These are phyloP conservation scores for Eragrostis nindensis DNA, from an alignment of 176 grass and related monocot species.

Conservation along the genomic window DNA sequence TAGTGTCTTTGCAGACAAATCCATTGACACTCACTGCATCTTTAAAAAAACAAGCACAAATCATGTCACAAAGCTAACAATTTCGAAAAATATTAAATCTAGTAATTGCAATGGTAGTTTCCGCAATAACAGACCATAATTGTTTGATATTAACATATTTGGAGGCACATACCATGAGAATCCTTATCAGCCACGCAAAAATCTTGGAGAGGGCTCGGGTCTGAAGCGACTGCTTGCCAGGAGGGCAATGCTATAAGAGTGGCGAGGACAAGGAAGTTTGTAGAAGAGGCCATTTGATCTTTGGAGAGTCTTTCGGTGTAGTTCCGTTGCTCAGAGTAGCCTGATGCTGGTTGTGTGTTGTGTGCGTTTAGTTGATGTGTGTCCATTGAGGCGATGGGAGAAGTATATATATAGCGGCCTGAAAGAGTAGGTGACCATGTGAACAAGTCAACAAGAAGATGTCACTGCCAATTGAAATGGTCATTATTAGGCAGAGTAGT, in stretches of 20 bases:
- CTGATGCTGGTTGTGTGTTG: neutral
- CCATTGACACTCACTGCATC: constrained; percentile 30
- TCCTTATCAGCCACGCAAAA: constrained; percentile 29
- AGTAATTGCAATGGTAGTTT: too few species aligned
- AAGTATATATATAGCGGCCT: neutral
- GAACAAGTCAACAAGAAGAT: too few species aligned
- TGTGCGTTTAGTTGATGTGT: neutral
- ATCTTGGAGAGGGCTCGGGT: constrained; percentile 33
- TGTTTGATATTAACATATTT: neutral
- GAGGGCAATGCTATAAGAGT: constrained; percentile 10
- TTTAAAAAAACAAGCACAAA: neutral
- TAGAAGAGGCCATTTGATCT: constrained; percentile 11
- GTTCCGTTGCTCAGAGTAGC: neutral
- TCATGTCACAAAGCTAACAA: neutral
- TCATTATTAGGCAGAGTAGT: too few species aligned
- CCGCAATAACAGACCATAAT: neutral
- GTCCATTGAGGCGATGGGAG: neutral
- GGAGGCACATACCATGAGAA: neutral
- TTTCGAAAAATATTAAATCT: neutral
- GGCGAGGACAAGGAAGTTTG: neutral
- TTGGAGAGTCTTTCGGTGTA: too few species aligned
- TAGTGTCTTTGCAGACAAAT: constrained; percentile 30
- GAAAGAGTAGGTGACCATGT: too few species aligned
- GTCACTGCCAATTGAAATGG: too few species aligned
- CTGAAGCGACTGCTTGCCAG: neutral